Percentiles rank a stretch among this genome's conserved stretches.
Evolutionary conservation across 1,284 basidiomycete genomes (phyloP).

Genomic region (Tausonia pullulans): DNA sequence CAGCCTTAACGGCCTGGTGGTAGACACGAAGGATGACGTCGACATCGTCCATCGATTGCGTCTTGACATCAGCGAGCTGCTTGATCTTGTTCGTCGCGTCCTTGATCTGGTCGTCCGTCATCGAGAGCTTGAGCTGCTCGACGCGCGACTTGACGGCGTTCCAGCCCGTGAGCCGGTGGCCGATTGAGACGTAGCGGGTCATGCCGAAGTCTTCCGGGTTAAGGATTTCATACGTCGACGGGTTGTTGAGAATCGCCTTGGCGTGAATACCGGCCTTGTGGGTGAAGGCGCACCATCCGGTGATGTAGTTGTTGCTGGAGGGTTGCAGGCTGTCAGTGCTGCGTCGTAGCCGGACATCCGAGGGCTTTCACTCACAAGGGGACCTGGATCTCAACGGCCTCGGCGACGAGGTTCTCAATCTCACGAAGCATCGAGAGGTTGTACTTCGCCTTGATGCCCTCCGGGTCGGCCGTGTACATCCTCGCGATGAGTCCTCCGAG

Average conservation of each 20-base stretch:
- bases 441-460: conserved; percentile 99
- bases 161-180: conserved; percentile 93
- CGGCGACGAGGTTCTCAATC: conserved; percentile 97
- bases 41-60: conserved; percentile 98
- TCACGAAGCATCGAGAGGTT: conserved; percentile 95
- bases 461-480: conserved; percentile 69
- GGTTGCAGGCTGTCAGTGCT: conserved; percentile 2
- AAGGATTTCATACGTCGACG: conserved; percentile 72
- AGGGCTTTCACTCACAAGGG: conserved; percentile 49
- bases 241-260: conserved; percentile 99
- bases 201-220: conserved; percentile 98
- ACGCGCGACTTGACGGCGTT: conserved; percentile 99
- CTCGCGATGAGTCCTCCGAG: conserved; percentile 95
- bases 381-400: conserved; percentile 95
- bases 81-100: conserved; percentile 99
- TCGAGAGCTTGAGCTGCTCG: conserved; percentile 76
- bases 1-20: conserved; percentile 77
- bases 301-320: conserved; percentile 43
- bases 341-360: background rate
- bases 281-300: conserved; percentile 97
- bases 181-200: conserved; percentile 95
- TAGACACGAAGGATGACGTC: conserved; percentile 93
- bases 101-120: conserved; percentile 58
- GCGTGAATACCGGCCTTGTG: conserved; percentile 99
- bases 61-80: conserved; percentile 95